Evolutionary conservation across 306 rosid species (phyloP), one percentile per base, ranked within the genome.

Genomic region (Alnus rubra): DNA sequence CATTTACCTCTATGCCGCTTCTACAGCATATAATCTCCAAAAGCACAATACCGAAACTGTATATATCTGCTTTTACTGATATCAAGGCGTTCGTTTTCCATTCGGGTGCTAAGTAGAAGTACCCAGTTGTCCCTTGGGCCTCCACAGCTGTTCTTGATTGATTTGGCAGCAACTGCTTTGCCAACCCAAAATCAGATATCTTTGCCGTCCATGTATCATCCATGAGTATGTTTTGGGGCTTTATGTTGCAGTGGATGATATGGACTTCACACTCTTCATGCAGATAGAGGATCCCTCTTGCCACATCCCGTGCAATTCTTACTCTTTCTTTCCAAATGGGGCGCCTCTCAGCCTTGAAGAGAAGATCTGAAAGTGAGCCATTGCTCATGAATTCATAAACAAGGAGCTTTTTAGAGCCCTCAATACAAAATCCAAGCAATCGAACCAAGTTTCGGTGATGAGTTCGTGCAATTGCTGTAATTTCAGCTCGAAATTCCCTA

Each of bases 181-280:
- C 68, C 35, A 62, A 62, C 0, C 68, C 68, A 0, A 62, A 62
- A 62, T 62, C 68, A 4, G 68, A 62, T 5, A 62, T 62, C 68
- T 12, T 62, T 12, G 68, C 68, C 0, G 1, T 62, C 68, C 68
- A 62, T 4, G 14, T 62, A 31, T 62, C n/a, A 4, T 31, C 68
- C 44, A 62, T 62, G 3, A 62, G 68, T 30, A 62, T 62, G n/a
- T 62, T 62, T 13, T 31, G 68, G 35, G 68, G 44, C 68, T 62
- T 62, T 62, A 58, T 58, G 64, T 58, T 58, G 2, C 35, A 58
- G 6, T 58, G 64, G 2, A 58, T 58, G 35, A 58, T 1, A 58
- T 1, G 0, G 35, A 23, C 15, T 58, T 58, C 15, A 0, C 64
- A 2, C 64, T 58, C 64, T 3, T 62, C 68, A 4, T 62, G 44